Conservation (phyloP, 176 grass and related monocot genomes). For the Aegilops tauschii region DNA sequence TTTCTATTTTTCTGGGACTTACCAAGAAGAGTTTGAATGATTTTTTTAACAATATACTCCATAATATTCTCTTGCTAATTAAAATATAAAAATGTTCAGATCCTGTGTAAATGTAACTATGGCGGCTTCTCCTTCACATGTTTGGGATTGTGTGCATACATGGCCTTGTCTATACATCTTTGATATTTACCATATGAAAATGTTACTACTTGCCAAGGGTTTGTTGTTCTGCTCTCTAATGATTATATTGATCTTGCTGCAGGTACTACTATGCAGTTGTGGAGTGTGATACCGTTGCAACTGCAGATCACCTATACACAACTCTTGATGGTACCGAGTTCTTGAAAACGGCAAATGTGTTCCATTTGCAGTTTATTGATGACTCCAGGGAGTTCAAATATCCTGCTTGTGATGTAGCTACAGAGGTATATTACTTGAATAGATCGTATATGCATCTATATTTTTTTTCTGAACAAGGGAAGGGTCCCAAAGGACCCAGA, state of each 20-base stretch:
- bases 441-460: neutral
- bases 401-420: slow-evolving; percentile 57
- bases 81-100: neutral
- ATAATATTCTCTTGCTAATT: neutral
- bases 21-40: neutral
- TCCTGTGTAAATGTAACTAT: slow-evolving; percentile 5
- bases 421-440: slow-evolving; percentile 51
- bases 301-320: slow-evolving; percentile 77
- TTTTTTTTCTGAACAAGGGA: neutral
- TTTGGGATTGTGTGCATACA: neutral
- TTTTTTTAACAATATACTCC: neutral
- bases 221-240: no score
- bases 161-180: neutral
- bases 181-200: neutral
- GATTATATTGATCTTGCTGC: no score
- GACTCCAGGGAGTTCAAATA: slow-evolving; percentile 78
- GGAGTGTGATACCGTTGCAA: slow-evolving; percentile 67
- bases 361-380: slow-evolving; percentile 82
- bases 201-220: no score
- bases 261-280: slow-evolving; percentile 83
- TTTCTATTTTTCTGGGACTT: neutral
- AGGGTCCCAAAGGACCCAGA: neutral
- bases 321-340: slow-evolving; percentile 73
- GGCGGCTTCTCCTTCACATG: neutral
- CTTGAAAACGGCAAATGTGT: slow-evolving; percentile 23